Evolutionary conservation across 2,329 filamentous ascomycete species (phyloP).

Genomic region (Fusarium sp.): DNA sequence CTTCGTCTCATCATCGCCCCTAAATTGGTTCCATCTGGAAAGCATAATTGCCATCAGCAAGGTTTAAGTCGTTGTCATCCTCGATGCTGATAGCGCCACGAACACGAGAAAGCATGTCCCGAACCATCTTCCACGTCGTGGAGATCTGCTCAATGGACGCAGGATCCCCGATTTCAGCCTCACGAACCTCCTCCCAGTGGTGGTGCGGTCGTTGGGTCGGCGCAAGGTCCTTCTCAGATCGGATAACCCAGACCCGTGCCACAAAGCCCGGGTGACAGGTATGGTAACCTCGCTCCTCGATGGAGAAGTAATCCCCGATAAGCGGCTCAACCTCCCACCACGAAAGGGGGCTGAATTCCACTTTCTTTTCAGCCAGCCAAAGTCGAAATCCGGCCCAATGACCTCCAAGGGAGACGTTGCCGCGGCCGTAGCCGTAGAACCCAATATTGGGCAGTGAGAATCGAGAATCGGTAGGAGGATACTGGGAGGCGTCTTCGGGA

Average conservation of each 20-base stretch:
- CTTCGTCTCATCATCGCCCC: fast-evolving
- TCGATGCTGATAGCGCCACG: background rate
- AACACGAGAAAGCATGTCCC: background rate
- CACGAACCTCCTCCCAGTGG: background rate
- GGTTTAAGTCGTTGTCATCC: fast-evolving
- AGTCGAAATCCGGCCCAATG: background rate
- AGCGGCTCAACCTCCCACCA: background rate
- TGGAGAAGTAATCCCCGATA: background rate
- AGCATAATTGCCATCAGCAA: fast-evolving
- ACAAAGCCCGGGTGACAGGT: background rate
- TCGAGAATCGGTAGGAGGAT: background rate
- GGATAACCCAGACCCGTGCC: background rate
- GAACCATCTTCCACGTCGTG: background rate
- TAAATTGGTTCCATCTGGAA: background rate
- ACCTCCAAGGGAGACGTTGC: background rate
- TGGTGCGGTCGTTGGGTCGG: background rate
- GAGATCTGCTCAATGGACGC: background rate
- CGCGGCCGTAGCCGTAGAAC: background rate
- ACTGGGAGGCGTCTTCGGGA: fast-evolving
- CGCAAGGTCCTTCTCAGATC: background rate
- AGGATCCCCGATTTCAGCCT: background rate
- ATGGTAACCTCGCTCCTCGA: background rate
- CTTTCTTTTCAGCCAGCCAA: background rate
- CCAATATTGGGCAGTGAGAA: background rate
- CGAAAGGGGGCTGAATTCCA: background rate